phyloP scores from a whole-genome alignment of 306 rosid species.

The Quercus dentata region DNA sequence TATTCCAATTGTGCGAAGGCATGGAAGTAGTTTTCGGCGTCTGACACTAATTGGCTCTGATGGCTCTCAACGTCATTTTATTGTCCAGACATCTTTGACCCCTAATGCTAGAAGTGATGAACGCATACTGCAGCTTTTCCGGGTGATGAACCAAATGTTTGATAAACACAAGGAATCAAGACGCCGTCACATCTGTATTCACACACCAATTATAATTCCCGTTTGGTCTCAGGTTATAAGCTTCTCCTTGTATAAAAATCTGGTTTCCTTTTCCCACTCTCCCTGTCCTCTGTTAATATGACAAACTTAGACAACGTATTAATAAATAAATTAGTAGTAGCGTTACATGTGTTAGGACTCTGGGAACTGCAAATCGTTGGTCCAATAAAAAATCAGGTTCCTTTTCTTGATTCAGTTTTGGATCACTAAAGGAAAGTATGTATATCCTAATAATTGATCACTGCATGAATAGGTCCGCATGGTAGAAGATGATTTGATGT shows the following conservation, averaged over 20 bases:
- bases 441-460: background rate
- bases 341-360: background rate
- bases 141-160: slow-evolving; percentile 99
- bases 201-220: slow-evolving; percentile 96
- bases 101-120: slow-evolving; percentile 98
- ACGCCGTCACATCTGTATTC: slow-evolving; percentile 92
- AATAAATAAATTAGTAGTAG: background rate
- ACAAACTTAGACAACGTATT: background rate
- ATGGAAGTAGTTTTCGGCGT: slow-evolving; percentile 98
- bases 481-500: slow-evolving; percentile 99
- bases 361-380: background rate
- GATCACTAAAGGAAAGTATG: background rate
- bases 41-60: slow-evolving; percentile 97
- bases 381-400: background rate
- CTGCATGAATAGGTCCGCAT: slow-evolving; percentile 76
- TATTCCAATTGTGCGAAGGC: slow-evolving; percentile 95
- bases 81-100: slow-evolving; percentile 97
- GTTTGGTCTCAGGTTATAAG: slow-evolving; percentile 96
- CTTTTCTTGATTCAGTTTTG: slow-evolving; percentile 2
- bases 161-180: slow-evolving; percentile 99
- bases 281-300: background rate
- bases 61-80: slow-evolving; percentile 99
- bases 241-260: background rate
- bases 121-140: slow-evolving; percentile 97
- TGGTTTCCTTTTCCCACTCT: background rate